Base-by-base conservation (phyloP, 176 grass and related monocot genomes). In the Canna indica region DNA sequence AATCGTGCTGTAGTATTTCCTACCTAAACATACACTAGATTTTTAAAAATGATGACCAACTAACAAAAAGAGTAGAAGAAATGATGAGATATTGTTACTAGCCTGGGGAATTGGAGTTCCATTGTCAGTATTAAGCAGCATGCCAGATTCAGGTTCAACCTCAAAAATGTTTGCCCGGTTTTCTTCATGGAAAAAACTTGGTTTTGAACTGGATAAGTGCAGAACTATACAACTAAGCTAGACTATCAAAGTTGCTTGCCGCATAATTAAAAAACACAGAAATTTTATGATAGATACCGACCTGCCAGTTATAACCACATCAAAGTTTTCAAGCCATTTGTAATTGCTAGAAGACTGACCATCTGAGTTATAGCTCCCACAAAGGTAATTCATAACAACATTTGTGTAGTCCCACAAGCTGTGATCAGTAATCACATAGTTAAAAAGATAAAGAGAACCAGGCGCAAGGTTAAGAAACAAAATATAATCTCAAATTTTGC, bases 381-480 rank as follows among this genome's bases (percentile, higher is more conserved):
- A 97, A 42, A 97, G 94, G 69, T 87, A 97, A 71, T 97, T 97
- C 94, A 92, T 93, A 58, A 97, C 84, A 47, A 90, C 94, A 82
- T 97, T 86, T 22, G 94, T 97, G 25, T 97, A 97, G 75, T 97
- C 84, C 94, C 94, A 97, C 69, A 97, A 80, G 69, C 94, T 97
- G 86, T 77, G 87, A 46, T 54, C 26, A 69, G 76, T 41, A 20
- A 61, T 73, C 79, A 50, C 50, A 61, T 39, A 69, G 42, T 74
- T 75, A 75, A 84, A 32, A 72, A 7, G 26, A 10, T 1, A 7
- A 62, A 16, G 66, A 69, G 70, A 67, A 76, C n/a, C 27, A 82
- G 16, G 50, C 76, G 39, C 3, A 3, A 4, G 7, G 63, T n/a
- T 66, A 3, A 31, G 27, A 26, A 59, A 5, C 1, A 5, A 28